Percentiles rank a stretch among this genome's conserved stretches.
phyloP scores from a whole-genome alignment of 2,329 filamentous ascomycete species.

The Aureobasidium sp. region DNA sequence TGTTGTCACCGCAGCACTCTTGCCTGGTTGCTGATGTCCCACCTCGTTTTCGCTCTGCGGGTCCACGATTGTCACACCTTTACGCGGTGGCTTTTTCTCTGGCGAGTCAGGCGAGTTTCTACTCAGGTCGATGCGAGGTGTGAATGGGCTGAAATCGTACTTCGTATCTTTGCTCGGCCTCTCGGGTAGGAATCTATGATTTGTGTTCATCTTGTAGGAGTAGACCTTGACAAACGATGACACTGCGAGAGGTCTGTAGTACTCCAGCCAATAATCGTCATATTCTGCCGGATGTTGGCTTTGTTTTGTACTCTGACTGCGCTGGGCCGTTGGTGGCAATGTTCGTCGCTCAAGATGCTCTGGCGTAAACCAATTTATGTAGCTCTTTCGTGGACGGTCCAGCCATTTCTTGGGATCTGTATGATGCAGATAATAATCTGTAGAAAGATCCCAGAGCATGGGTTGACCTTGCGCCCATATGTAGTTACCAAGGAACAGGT shows the following conservation, averaged over 20 bases:
- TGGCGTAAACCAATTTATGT: constrained; percentile 84
- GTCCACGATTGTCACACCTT: constrained; percentile 62
- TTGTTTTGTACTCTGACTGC: not conserved
- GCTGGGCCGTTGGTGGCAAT: constrained; percentile 43
- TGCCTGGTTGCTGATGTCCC: not conserved
- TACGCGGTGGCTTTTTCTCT: constrained; percentile 54
- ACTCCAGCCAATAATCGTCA: constrained; percentile 96
- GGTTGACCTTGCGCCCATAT: constrained; percentile 79
- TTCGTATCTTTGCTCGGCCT: constrained; percentile 54
- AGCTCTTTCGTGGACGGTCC: constrained; percentile 53
- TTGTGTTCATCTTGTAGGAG: constrained; percentile 84
- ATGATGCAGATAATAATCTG: constrained; percentile 95
- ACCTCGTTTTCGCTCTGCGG: constrained; percentile 37
- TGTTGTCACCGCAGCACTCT: not conserved
- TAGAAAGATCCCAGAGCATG: constrained; percentile 92
- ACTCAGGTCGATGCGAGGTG: constrained; percentile 48
- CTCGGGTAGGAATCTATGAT: constrained; percentile 71
- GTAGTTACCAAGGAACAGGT: constrained; percentile 94
- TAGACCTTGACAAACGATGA: constrained; percentile 91
- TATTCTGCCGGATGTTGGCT: constrained; percentile 34
- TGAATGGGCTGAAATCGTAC: constrained; percentile 83
- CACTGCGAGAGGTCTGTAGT: constrained; percentile 79
- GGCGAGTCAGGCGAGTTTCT: constrained; percentile 32
- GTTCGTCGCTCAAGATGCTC: constrained; percentile 56
- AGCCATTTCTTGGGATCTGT: constrained; percentile 69